Evolutionary conservation across 176 grass and related monocot species (phyloP), one percentile per base, ranked within the genome.

Genomic region (Leersia perrieri): DNA sequence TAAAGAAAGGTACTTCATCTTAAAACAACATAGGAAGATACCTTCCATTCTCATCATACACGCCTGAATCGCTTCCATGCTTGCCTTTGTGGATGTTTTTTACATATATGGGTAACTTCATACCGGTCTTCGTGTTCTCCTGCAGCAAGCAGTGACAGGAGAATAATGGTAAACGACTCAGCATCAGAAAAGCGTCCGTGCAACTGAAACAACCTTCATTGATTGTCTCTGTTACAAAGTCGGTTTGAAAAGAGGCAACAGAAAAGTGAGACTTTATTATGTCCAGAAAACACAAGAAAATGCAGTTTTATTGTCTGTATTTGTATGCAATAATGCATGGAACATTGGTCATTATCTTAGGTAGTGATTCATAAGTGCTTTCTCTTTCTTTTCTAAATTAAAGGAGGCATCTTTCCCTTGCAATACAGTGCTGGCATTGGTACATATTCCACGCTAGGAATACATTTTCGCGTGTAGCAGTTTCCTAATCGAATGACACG

Each of bases 81-180:
- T 90, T 92, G 23, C 88, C 93, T 47, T 82, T 90, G 33, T 96
- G 75, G 25, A 96, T 96, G 85, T 92, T 88, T 60, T 84, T 86
- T 25, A 96, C 81, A 32, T 96, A 88, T 11, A 96, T 88, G 27
- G 93, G 93, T 20, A 92, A 40, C 63, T 81, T 78, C 32, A 87
- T 75, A 32, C 74, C 28, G 3, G 53, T 29, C 87, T 86, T 92
- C 33, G 75, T 45, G 72, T 96, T 79, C 64, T 82, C 88, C 83
- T 90, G 30, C 38, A 83, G 41, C 2, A 15, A 80, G 53, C 31
- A 81, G 20, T 1, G 13, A 72, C n/a, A 18, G 34, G 3, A 44
- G 16, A 60, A 22, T 16, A 70, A 68, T 20, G 77, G 42, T 34
- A 66, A 55, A 69, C 5, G 3, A 78, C 7, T 53, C 9, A 60